Evolutionary conservation across 768 basidiomycete species (phyloP).

Genomic region (Suillus hirtellus): DNA sequence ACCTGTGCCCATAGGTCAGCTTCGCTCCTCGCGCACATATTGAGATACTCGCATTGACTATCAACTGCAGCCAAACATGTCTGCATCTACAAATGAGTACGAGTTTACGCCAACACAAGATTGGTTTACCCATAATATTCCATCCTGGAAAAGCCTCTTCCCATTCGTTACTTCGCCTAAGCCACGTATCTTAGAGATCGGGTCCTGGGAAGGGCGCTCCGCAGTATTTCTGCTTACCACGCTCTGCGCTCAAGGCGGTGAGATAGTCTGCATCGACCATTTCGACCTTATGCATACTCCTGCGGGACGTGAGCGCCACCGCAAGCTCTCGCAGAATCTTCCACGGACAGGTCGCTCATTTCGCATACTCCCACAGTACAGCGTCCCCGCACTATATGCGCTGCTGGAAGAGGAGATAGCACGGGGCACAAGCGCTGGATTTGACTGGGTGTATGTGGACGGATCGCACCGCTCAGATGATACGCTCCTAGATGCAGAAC

Average conservation of each 20-base stretch:
- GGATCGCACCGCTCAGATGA: constrained; percentile 62
- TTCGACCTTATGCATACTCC: constrained; percentile 53
- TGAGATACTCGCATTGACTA: not conserved
- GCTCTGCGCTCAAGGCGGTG: constrained; percentile 44
- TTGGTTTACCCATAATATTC: constrained; percentile 52
- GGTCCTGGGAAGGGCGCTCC: constrained; percentile 66
- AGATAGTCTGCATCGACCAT: constrained; percentile 58
- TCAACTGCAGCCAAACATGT: not conserved
- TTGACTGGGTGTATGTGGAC: constrained; percentile 61
- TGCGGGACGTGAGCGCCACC: constrained; percentile 41
- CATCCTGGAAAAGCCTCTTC: constrained; percentile 45
- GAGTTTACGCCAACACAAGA: constrained; percentile 55
- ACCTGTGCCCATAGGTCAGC: not conserved
- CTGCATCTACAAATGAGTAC: constrained; percentile 23
- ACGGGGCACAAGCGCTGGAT: constrained; percentile 37
- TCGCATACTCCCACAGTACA: constrained; percentile 53
- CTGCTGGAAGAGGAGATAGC: constrained; percentile 48
- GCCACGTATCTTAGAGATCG: constrained; percentile 56
- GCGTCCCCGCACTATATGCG: constrained; percentile 49
- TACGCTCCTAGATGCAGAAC: constrained; percentile 60
- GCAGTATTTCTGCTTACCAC: constrained; percentile 54
- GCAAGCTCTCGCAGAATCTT: constrained; percentile 49
- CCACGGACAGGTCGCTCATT: constrained; percentile 42
- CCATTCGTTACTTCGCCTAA: constrained; percentile 35
- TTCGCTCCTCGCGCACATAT: not conserved